Evolutionary conservation across 1,139 yeast species (phyloP), one percentile per base, ranked within the genome.

Genomic region (Diutina ranongensis): DNA sequence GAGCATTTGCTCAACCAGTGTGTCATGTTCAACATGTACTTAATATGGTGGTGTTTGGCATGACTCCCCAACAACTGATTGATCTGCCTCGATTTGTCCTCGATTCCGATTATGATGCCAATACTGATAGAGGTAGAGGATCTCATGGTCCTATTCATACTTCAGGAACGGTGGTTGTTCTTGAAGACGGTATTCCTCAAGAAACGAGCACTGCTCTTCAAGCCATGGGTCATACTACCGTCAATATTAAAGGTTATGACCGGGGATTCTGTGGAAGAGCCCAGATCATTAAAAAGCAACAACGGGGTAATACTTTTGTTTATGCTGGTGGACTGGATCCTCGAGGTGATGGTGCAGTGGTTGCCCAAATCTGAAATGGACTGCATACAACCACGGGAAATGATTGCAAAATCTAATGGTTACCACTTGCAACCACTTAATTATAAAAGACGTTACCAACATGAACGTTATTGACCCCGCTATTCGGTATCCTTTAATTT

Each of bases 1-100:
- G 95, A 20, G 95, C 92, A 0, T 85, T 79, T 63, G 84, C 82
- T 67, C 95, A 85, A 58, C 94, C 94, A 2, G 87, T 83, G 52
- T 89, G 92, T 1, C 95, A 85, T 54, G 80, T 85, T 3, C 92
- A 84, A 56, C 89, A 83, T 47, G 80, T 78, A 33, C 60, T 83
- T 50, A 85, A 85, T 58, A 60, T 85, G 67, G 56, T 74, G 1
- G 57, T 80, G 12, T 85, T 80, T 59, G 78, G 79, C 0, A 63
- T 80, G 58, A 73, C 78, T 46, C 86, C 94, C 1, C 94, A 85
- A 58, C 76, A 79, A 53, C 82, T 88, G 33, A 62, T 83, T 35
- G 94, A 85, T 58, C 78, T 84, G 21, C 94, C 94, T 1, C 65
- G 95, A 49, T 67, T 85, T 49, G 79, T 85, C 44, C 67, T 85